Base-by-base conservation (phyloP, 2,329 filamentous ascomycete genomes). In the Stachybotrys elegans region DNA sequence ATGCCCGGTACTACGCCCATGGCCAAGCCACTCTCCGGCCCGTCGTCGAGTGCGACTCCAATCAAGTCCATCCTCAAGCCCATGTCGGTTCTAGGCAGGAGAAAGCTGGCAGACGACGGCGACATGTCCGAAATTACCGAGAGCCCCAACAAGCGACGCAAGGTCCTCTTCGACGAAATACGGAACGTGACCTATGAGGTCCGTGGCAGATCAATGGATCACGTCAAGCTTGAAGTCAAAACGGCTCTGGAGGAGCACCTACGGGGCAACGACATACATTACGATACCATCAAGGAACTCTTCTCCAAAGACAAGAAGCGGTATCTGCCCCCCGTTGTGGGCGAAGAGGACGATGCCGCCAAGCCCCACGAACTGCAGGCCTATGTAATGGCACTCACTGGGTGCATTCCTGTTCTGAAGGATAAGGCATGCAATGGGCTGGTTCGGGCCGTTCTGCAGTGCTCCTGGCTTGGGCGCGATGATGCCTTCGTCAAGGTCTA, bases 401-500 rank as follows among this genome's bases (percentile, higher is more conserved):
- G 72, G 56, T 81, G 76, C 53, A 71, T 78, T 7, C 77, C 79
- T n/a, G 68, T 79, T 27, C 66, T 86, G 23, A 71, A 71, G 48
- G 74, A 78, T 51, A 76, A 73, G 57, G 73, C 72, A 22, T 84
- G 79, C 56, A 72, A 76, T 19, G 75, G 74, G 5, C 66, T 86
- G 22, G 73, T 86, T 45, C 72, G 71, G 52, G 71, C 70, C 41
- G 69, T 85, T 8, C 65, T 86, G n/a, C 67, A 71, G 43, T 81
- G 76, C 57, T 75, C 77, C 25, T 86, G 83, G 83, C 67, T 84
- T 27, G 81, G 79, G 9, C 75, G 81, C 45, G 80, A 84, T 48
- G 76, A 80, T 22, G 69, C 73, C 27, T 88, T 88, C 57, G 73
- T 81, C 45, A 78, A 79, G 53, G 77, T 80, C 42, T 90, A 87